phyloP scores from a whole-genome alignment of 306 rosid genomes.

The Carpinus fangiana region DNA sequence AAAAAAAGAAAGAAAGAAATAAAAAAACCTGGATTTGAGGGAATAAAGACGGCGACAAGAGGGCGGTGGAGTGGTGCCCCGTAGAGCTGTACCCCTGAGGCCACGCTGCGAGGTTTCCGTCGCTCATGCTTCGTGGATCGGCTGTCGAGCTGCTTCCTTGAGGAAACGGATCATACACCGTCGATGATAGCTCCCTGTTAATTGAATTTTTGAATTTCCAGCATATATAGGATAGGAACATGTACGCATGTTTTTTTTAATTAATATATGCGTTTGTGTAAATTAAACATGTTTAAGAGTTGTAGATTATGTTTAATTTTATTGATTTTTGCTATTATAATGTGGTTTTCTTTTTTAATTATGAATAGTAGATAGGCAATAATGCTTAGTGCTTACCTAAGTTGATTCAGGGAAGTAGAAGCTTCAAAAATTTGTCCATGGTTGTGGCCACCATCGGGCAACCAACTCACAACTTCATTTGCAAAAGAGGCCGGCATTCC shows the following conservation, averaged over 20 bases:
- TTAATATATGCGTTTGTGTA: too few relatives aligned
- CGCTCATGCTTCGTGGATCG: slow-evolving; percentile 43
- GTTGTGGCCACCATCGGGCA: slow-evolving; percentile 49
- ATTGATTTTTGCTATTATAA: too few relatives aligned
- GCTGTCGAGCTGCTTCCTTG: slow-evolving; percentile 59
- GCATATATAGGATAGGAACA: too few relatives aligned
- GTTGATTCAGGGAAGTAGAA: slow-evolving; percentile 53
- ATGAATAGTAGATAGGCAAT: too few relatives aligned
- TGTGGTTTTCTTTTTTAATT: too few relatives aligned
- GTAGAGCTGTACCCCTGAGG: slow-evolving; percentile 47
- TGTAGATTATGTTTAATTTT: too few relatives aligned
- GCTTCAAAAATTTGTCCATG: slow-evolving; percentile 52
- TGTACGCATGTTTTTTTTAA: too few relatives aligned
- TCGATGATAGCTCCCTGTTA: slow-evolving; percentile 51
- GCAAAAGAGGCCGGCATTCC: slow-evolving; percentile 55
- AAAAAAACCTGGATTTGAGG: slow-evolving; percentile 35
- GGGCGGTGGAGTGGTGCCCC: slow-evolving; percentile 20
- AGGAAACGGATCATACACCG: slow-evolving; percentile 56
- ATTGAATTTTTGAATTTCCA: too few relatives aligned
- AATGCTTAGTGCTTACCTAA: slow-evolving; percentile 52
- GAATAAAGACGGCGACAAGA: slow-evolving; percentile 31
- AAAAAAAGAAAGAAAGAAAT: too few relatives aligned
- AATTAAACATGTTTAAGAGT: too few relatives aligned
- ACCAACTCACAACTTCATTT: slow-evolving; percentile 51
- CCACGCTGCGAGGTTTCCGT: slow-evolving; percentile 54